Percentiles rank a stretch among this genome's conserved stretches.
Evolutionary conservation across 768 basidiomycete species (phyloP).

Genomic region (Hygrophorus russula): DNA sequence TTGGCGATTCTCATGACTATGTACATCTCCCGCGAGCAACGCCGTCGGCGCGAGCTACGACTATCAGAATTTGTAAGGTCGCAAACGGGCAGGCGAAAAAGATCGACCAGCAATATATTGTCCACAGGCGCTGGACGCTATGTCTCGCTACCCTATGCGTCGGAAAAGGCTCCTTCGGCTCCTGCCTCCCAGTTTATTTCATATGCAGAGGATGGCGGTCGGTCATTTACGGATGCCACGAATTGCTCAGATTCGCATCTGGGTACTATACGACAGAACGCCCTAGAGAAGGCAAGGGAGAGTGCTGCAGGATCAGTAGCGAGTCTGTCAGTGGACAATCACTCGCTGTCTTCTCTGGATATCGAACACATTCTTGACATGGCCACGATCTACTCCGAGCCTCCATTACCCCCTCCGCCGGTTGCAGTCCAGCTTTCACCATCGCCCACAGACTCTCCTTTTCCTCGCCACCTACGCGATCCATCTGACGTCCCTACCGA

Average conservation of each 20-base stretch:
- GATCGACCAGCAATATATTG: too few relatives aligned
- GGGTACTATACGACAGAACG: too few relatives aligned
- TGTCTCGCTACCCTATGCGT: too few relatives aligned
- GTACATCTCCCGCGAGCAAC: slow-evolving; percentile 31
- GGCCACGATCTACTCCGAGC: slow-evolving; percentile 26
- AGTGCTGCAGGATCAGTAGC: neutral
- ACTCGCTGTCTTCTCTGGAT: slow-evolving; percentile 29
- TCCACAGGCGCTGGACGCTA: too few relatives aligned
- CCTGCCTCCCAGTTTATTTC: too few relatives aligned
- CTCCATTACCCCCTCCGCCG: slow-evolving; percentile 8
- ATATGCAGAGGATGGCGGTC: too few relatives aligned
- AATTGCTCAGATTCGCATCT: too few relatives aligned
- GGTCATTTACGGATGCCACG: too few relatives aligned
- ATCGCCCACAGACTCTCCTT: neutral
- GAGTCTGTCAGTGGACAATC: slow-evolving; percentile 12
- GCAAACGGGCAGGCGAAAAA: too few relatives aligned
- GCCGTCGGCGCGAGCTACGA: slow-evolving; percentile 14
- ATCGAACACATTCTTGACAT: slow-evolving; percentile 46
- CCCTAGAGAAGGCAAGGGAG: too few relatives aligned
- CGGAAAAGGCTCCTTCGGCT: too few relatives aligned
- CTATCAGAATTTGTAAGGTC: neutral
- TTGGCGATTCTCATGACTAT: slow-evolving; percentile 30
- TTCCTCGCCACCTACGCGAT: slow-evolving; percentile 1
- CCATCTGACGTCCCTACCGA: slow-evolving; percentile 5
- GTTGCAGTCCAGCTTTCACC: slow-evolving; percentile 6